These are phyloP conservation scores for Phytophthora pini DNA, from an alignment of 352 stramenopile species.

Conservation along the genomic window DNA sequence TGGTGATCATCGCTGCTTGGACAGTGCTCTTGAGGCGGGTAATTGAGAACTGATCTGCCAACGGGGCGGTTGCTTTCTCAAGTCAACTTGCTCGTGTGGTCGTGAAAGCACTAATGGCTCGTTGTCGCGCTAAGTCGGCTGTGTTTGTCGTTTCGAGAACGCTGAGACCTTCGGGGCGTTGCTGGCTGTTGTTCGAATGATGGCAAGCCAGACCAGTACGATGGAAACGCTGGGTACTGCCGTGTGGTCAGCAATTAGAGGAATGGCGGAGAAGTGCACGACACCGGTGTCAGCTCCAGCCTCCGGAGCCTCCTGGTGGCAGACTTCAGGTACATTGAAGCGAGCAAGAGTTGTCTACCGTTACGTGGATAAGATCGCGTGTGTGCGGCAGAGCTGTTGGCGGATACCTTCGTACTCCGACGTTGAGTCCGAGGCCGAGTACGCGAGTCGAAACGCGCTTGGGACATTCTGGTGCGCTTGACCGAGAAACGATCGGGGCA, in stretches of 20 bases:
- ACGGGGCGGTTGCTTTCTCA: constrained; percentile 2
- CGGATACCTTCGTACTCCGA: too few species aligned
- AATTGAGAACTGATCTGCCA: constrained; percentile 22
- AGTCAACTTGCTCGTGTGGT: constrained; percentile 11
- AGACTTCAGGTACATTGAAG: not conserved
- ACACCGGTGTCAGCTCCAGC: too few species aligned
- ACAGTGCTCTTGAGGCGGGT: constrained; percentile 4
- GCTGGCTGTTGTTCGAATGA: constrained; percentile 34
- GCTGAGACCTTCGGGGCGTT: not conserved
- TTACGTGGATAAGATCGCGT: constrained; percentile 30
- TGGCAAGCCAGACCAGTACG: constrained; percentile 15
- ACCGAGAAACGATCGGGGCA: constrained; percentile 13
- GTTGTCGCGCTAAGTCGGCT: constrained; percentile 11
- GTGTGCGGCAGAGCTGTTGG: too few species aligned
- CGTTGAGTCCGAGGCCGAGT: not conserved
- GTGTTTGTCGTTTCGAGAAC: not conserved
- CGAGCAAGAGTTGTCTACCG: not conserved
- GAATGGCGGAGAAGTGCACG: not conserved
- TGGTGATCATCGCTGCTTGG: constrained; percentile 22
- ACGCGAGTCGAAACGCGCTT: not conserved
- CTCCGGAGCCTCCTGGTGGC: too few species aligned
- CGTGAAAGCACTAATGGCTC: constrained; percentile 25
- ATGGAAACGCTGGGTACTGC: constrained; percentile 28
- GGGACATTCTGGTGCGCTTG: constrained; percentile 7
- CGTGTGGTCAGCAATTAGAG: constrained; percentile 8